Evolutionary conservation across 1,284 basidiomycete species (phyloP), one percentile per base, ranked within the genome.

Genomic region (Naganishia sp.): DNA sequence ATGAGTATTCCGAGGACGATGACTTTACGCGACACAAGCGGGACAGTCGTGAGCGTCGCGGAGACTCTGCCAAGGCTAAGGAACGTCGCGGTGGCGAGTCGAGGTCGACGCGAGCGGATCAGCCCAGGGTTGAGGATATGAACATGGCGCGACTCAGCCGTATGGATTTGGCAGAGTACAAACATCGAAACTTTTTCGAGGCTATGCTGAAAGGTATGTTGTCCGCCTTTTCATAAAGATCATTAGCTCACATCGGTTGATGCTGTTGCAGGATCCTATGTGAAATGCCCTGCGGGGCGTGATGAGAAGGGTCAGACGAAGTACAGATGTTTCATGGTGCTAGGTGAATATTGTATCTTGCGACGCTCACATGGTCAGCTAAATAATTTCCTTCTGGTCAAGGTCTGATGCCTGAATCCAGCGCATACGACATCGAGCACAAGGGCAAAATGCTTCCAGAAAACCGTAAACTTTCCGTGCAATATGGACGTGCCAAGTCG

Each of bases 121-220:
- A 48, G 15, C 42, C 50, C 16, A 61, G 50, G 42, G 59, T 48
- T n/a, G 46, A 16, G 10, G 59, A 39, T 3, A 15, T 61, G 48
- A 61, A 61, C 49, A 39, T 52, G 44, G 55, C 63, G 36, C 42
- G 55, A 21, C 50, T 69, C 16, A 64, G 52, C 25, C 46, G 68
- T 42, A 39, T 18, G 5, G 68, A 69, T 49, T 48, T 69, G 42
- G 68, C 61, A 16, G 68, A 69, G 18, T 66, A 44, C 54, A 69
- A 69, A 44, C 68, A 69, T 25, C 52, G 68, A 7, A 55, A 23
- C 13, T 69, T 69, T 28, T 69, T 69, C 54, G 56, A 64, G 49
- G 55, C 44, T 4, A 69, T 69, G 68, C 39, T 69, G 39, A 64
- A 65, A 50, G 68, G 68, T 61, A n/a, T 25, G 67, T 36, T 7